Percentiles rank a stretch among this genome's conserved stretches.
Evolutionary conservation across 805 yeast genomes (phyloP).

Genomic region (Spathaspora passalidarum): DNA sequence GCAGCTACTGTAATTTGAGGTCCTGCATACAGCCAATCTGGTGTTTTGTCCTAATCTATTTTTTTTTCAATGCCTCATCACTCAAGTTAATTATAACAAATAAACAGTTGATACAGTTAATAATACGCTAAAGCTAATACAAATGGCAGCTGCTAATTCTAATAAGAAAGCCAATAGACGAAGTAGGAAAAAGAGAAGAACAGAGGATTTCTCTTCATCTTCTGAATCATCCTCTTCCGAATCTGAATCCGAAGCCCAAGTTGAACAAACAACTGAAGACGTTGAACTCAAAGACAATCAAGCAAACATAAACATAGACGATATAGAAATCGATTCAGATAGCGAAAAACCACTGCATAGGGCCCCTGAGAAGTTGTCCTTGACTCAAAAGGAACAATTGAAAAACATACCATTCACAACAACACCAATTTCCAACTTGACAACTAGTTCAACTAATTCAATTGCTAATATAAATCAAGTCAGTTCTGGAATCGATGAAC

Average conservation of each 20-base stretch:
- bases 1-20: no score
- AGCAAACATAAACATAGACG: conserved; percentile 21
- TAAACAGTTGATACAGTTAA: background rate
- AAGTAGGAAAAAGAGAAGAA: conserved; percentile 78
- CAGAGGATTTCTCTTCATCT: conserved; percentile 64
- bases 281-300: background rate
- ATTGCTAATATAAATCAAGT: conserved; percentile 12
- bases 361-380: conserved; percentile 18
- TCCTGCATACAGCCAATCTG: no score
- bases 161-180: conserved; percentile 23
- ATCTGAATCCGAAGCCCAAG: conserved; percentile 15
- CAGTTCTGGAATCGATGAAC: conserved; percentile 12
- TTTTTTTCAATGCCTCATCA: conserved; percentile 2
- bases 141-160: conserved; percentile 6
- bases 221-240: conserved; percentile 47
- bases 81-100: background rate
- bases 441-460: conserved; percentile 10
- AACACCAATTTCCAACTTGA: conserved; percentile 16
- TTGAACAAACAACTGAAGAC: conserved; percentile 14
- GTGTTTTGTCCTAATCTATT: no score
- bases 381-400: conserved; percentile 17
- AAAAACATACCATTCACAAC: conserved; percentile 23
- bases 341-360: conserved; percentile 12
- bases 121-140: no score
- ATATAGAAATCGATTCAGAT: conserved; percentile 30